Evolutionary conservation across 805 yeast species (phyloP), one percentile per base, ranked within the genome.

Genomic region (Starmerella powellii): DNA sequence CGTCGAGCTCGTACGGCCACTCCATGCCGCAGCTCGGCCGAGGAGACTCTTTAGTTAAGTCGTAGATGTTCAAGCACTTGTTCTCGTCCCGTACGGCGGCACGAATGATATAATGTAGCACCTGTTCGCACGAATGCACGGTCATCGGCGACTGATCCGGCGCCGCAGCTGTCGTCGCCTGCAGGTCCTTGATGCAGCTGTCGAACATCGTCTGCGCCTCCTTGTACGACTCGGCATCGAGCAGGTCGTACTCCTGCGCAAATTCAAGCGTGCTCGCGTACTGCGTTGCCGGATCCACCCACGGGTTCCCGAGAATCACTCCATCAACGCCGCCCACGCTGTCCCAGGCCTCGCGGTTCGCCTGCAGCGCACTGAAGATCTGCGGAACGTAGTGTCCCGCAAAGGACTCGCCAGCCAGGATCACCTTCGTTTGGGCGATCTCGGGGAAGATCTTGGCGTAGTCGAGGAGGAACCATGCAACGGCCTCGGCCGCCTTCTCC

Each of bases 361-460:
- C 63, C 37, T 74, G 52, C 4, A 88, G 66, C 1, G 73, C 75
- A 30, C 72, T 65, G 0, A 88, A 93, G 46, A 87, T 73, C 59
- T 80, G 83, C 0, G 98, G 97, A 41, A 91, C 81, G 58, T 85
- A 91, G 59, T 91, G 96, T 17, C 98, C 98, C 1, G 97, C 97
- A 63, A 80, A 91, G 50, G 94, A 82, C 64, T 91, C 98, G 24
- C 98, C 98, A 0, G 95, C 94, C 27, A 91, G 61, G 49, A 76
- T 74, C 2, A 91, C 64, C 23, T 83, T 80, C 46, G 79, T 76
- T 5, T 54, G 52, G 2, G 58, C 48, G 51, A 82, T 84, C 37
- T 80, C 76, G 0, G 95, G 94, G 59, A 88, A 88, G 3, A 76
- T 57, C 42, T 67, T 65, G 51, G 72, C 78, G 62, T 77, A 91